These are phyloP conservation scores for Pythium grandisporangium DNA, from an alignment of 352 stramenopile genomes.

Conservation along the genomic window DNA sequence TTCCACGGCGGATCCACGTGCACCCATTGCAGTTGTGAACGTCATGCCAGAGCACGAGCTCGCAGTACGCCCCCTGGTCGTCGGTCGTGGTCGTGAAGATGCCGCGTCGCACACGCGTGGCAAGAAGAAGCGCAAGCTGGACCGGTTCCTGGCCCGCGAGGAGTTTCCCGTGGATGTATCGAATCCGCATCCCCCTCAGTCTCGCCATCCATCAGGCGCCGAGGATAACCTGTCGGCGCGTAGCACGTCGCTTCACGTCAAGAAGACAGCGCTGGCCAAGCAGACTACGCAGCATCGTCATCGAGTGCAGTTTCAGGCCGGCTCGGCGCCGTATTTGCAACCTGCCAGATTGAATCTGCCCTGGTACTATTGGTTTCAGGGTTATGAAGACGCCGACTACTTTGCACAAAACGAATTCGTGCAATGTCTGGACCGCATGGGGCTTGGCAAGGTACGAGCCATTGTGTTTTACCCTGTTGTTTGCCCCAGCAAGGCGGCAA, in stretches of 20 bases:
- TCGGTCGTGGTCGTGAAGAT: too few species aligned
- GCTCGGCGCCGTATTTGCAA: neutral
- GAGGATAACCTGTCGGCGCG: too few species aligned
- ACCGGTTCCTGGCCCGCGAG: conserved; percentile 21
- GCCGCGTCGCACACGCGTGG: neutral
- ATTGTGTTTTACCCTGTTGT: too few species aligned
- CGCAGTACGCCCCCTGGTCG: too few species aligned
- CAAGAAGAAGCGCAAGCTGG: conserved; percentile 41
- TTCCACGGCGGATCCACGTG: neutral
- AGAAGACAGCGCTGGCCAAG: conserved; percentile 5
- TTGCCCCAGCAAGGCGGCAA: too few species aligned
- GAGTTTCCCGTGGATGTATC: neutral
- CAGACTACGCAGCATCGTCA: neutral
- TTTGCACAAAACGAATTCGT: conserved; percentile 75
- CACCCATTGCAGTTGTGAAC: too few species aligned
- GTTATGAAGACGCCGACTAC: conserved; percentile 51
- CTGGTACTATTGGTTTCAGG: conserved; percentile 66
- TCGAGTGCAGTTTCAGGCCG: neutral
- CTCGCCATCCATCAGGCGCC: too few species aligned
- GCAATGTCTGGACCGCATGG: conserved; percentile 56
- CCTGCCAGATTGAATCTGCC: conserved; percentile 35
- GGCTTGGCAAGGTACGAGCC: conserved; percentile 47
- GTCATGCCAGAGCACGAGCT: too few species aligned
- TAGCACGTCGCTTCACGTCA: neutral
- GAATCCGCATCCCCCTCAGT: neutral